Conservation (phyloP, 1,139 yeast species). For the Pichia sp. region DNA sequence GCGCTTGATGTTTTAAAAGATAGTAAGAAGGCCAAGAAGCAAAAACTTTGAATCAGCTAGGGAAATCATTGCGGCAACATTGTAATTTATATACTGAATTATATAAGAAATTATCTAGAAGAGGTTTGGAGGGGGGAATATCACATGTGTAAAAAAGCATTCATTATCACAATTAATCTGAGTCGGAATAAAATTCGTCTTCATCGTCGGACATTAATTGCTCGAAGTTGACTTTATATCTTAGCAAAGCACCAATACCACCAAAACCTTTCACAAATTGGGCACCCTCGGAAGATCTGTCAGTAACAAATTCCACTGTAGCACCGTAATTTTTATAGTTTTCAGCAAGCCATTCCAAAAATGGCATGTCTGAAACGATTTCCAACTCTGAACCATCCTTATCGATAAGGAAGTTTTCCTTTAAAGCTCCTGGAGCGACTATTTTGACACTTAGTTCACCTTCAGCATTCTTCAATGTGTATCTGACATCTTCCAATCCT, state of each 20-base stretch:
- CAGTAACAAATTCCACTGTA: slow-evolving; percentile 90
- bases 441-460: slow-evolving; percentile 74
- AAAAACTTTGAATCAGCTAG: slow-evolving; percentile 1
- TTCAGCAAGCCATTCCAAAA: slow-evolving; percentile 97
- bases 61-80: slow-evolving; percentile 18
- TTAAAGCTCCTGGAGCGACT: slow-evolving; percentile 66
- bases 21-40: slow-evolving; percentile 30
- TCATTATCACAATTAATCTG: slow-evolving; percentile 38
- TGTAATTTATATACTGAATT: background rate
- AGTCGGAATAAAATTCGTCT: slow-evolving; percentile 61
- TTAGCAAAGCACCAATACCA: slow-evolving; percentile 94
- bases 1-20: slow-evolving; percentile 66
- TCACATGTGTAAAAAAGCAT: background rate
- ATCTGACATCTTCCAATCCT: slow-evolving; percentile 79
- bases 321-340: slow-evolving; percentile 94
- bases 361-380: slow-evolving; percentile 70
- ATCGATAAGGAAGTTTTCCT: slow-evolving; percentile 74
- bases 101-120: slow-evolving; percentile 11
- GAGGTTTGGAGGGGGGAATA: slow-evolving; percentile 3
- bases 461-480: slow-evolving; percentile 78
- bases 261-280: slow-evolving; percentile 97
- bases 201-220: slow-evolving; percentile 87
- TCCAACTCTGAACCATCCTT: slow-evolving; percentile 89
- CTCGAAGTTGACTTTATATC: slow-evolving; percentile 95
- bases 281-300: slow-evolving; percentile 95